Base-by-base conservation (phyloP, 257 asterid species). In the Eustoma russellianum region DNA sequence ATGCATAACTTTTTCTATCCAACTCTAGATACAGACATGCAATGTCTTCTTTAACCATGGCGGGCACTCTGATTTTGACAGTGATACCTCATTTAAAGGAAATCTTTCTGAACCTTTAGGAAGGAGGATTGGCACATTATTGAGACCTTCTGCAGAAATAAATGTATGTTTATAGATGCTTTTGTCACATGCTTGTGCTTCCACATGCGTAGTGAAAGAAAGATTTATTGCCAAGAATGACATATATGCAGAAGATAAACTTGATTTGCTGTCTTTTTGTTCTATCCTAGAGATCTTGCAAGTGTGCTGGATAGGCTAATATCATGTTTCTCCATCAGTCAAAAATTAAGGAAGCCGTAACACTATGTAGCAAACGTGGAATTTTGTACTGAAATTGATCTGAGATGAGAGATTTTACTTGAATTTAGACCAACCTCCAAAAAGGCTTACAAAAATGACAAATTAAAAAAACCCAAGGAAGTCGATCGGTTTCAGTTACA, bases 1-100 rank as follows among this genome's bases (percentile, higher is more conserved):
- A 81, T 66, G 66, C 71, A 15, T 83, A 81, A 52, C 90, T 90
- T 13, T 28, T 44, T 44, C 66, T 80, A 48, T 85, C 89, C 33
- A 83, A 74, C 71, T 61, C 74, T 33, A 79, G 75, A 28, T 66
- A 57, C 33, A 59, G 46, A 34, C 17, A 14, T 24, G 18, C 53
- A n/a, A 7, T 56, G 33, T 14, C 74, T n/a, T 68, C 73, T 61
- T 52, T 62, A 55, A 53, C 34, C 54, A 30, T 46, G 44, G 74
- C 45, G 48, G 52, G 56, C 14, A 57, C 61, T 48, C 5, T 49
- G 13, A 5, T 67, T 46, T 58, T 61, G 33, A 17, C 64, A 2
- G 13, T 80, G 34, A 47, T 66, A 47, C 33, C 33, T 6, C 43
- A 16, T 3, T 50, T 17, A 16, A 13, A 38, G 49, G 14, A n/a